Conservation (phyloP, 2,329 filamentous ascomycete genomes). For the Dendryphion nanum region DNA sequence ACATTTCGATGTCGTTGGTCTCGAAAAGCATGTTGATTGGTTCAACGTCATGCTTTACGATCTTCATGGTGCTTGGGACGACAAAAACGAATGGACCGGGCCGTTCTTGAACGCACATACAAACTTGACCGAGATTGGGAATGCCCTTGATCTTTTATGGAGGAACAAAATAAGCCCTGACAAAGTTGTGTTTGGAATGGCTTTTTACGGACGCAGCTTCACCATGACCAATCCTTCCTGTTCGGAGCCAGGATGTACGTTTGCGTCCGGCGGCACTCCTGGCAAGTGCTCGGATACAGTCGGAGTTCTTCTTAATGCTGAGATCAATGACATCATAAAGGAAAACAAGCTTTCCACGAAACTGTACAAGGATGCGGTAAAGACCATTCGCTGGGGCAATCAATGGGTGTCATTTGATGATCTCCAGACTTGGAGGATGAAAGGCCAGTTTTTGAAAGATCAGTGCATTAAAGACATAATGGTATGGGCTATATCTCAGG, state of each 20-base stretch:
- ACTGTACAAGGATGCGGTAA: conserved; percentile 30
- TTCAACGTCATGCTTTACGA: conserved; percentile 51
- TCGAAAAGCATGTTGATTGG: conserved; percentile 35
- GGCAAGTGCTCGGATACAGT: conserved; percentile 22
- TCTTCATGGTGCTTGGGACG: conserved; percentile 37
- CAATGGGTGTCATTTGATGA: conserved; percentile 47
- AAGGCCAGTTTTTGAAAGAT: conserved; percentile 31
- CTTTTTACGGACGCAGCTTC: conserved; percentile 47
- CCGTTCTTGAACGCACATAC: conserved; percentile 41
- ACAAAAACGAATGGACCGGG: conserved; percentile 24
- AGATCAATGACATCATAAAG: conserved; percentile 37
- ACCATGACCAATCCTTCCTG: conserved; percentile 19
- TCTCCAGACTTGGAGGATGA: conserved; percentile 31
- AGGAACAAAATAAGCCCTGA: conserved; percentile 41
- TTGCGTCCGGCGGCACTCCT: conserved; percentile 13
- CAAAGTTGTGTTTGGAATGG: conserved; percentile 47
- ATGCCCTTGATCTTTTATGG: conserved; percentile 47
- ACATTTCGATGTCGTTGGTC: conserved; percentile 22
- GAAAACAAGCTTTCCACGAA: conserved; percentile 16
- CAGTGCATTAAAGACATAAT: conserved; percentile 30
- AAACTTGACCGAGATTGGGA: conserved; percentile 49
- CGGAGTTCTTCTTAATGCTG: conserved; percentile 35
- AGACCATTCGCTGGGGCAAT: conserved; percentile 31
- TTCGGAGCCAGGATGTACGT: conserved; percentile 17
- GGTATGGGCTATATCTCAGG: conserved; percentile 9